Conservation (phyloP, 1,139 yeast species). For the Suhomyces anneliseae region DNA sequence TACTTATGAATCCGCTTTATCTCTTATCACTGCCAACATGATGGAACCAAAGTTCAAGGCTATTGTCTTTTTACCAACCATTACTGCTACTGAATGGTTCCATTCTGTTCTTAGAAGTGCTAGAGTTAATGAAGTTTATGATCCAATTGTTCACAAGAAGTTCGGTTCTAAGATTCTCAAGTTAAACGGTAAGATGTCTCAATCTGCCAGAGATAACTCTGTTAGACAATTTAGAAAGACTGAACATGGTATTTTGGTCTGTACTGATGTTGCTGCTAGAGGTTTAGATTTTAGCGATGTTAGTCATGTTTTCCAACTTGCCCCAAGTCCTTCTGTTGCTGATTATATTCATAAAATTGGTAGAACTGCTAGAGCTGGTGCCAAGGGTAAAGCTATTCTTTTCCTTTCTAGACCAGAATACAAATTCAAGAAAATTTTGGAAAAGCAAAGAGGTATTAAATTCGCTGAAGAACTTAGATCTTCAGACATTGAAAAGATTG, state of each 20-base stretch:
- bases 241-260: conserved; percentile 72
- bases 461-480: conserved; percentile 40
- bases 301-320: conserved; percentile 96
- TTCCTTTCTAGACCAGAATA: conserved; percentile 51
- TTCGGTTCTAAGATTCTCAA: conserved; percentile 22
- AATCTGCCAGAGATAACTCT: conserved; percentile 58
- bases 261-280: conserved; percentile 98
- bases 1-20: conserved; percentile 53
- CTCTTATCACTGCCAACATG: conserved; percentile 40
- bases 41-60: conserved; percentile 56
- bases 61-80: conserved; percentile 81
- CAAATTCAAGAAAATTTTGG: conserved; percentile 46
- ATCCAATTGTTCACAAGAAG: conserved; percentile 10
- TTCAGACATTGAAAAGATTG: conserved; percentile 11
- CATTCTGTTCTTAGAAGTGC: conserved; percentile 23
- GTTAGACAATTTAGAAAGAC: conserved; percentile 55
- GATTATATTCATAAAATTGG: conserved; percentile 98
- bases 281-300: conserved; percentile 97
- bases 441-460: conserved; percentile 47
- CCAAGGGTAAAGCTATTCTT: conserved; percentile 63
- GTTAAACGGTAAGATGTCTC: conserved; percentile 75
- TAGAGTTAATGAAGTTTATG: conserved; percentile 14
- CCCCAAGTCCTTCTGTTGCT: conserved; percentile 68
- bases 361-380: conserved; percentile 96
- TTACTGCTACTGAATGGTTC: conserved; percentile 62